Percentiles rank a stretch among this genome's conserved stretches.
phyloP scores from a whole-genome alignment of 768 basidiomycete species.

The Leccinum disarticulatum region DNA sequence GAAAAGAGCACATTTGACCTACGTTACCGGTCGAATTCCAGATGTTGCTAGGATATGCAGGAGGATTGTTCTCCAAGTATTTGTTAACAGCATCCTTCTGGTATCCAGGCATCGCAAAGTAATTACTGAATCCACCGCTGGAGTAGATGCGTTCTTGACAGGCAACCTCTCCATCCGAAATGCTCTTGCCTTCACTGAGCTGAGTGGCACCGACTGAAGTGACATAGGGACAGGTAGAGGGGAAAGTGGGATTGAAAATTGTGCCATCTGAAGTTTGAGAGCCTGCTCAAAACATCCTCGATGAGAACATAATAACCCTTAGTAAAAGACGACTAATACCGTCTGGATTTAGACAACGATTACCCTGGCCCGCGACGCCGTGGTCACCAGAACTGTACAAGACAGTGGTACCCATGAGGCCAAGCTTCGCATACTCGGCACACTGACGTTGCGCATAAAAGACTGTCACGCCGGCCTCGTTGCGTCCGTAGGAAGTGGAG shows the following conservation, averaged over 20 bases:
- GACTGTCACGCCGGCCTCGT: slow-evolving; percentile 37
- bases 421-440: slow-evolving; percentile 49
- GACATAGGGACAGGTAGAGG: slow-evolving; percentile 56
- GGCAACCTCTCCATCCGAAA: slow-evolving; percentile 45
- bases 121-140: slow-evolving; percentile 54
- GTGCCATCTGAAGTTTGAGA: slow-evolving; percentile 44
- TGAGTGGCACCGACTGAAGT: slow-evolving; percentile 68
- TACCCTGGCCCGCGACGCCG: slow-evolving; percentile 39
- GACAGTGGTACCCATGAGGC: slow-evolving; percentile 47
- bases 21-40: slow-evolving; percentile 48
- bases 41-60: slow-evolving; percentile 39
- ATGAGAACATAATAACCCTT: not conserved
- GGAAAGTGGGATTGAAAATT: slow-evolving; percentile 58
- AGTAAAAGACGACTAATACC: slow-evolving; percentile 19
- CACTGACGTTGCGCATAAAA: slow-evolving; percentile 44
- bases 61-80: slow-evolving; percentile 44
- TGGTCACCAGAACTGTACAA: slow-evolving; percentile 42
- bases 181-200: slow-evolving; percentile 41
- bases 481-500: slow-evolving; percentile 39
- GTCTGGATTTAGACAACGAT: slow-evolving; percentile 39
- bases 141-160: slow-evolving; percentile 48
- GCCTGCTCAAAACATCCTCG: slow-evolving; percentile 10
- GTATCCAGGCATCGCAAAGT: slow-evolving; percentile 55
- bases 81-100: slow-evolving; percentile 46
- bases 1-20: slow-evolving; percentile 3